Evolutionary conservation across 2,329 filamentous ascomycete species (phyloP).

Genomic region (Ceratocystis papillata): DNA sequence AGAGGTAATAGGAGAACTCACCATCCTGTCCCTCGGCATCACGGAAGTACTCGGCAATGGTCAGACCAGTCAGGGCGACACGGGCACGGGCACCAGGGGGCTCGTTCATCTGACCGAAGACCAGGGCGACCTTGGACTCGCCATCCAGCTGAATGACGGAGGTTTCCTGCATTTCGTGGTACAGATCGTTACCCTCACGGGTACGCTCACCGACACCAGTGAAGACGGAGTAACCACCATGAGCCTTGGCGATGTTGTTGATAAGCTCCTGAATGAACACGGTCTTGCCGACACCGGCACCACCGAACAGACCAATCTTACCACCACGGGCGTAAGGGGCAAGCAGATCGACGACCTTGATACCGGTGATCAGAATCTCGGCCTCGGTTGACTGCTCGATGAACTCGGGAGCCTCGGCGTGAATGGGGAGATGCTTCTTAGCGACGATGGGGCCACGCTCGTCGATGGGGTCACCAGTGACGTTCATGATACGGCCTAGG

Average conservation of each 20-base stretch:
- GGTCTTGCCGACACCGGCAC: constrained; percentile 99
- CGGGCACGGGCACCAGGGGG: constrained; percentile 98
- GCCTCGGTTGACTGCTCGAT: constrained; percentile 90
- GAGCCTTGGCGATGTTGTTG: constrained; percentile 99
- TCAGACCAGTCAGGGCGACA: constrained; percentile 90
- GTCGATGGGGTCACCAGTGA: constrained; percentile 99
- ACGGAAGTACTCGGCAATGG: constrained; percentile 74
- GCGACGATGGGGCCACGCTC: constrained; percentile 97
- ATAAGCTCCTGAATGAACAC: constrained; percentile 99
- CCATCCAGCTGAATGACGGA: constrained; percentile 98
- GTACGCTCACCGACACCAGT: constrained; percentile 99
- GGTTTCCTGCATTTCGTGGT: constrained; percentile 99
- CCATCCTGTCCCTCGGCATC: constrained; percentile 73
- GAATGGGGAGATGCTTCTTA: constrained; percentile 77
- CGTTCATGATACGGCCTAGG: constrained; percentile 99
- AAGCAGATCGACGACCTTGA: constrained; percentile 99
- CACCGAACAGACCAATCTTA: constrained; percentile 99
- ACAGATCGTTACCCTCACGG: constrained; percentile 99
- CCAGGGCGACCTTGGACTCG: constrained; percentile 97
- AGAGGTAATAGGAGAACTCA: constrained; percentile 34
- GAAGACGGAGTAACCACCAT: constrained; percentile 99
- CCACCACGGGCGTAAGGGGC: constrained; percentile 99
- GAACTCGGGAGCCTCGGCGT: constrained; percentile 88
- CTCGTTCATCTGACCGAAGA: constrained; percentile 99
- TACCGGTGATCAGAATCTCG: constrained; percentile 96